Conservation (phyloP, 2,329 filamentous ascomycete species). For the Chaetomium globosum region DNA sequence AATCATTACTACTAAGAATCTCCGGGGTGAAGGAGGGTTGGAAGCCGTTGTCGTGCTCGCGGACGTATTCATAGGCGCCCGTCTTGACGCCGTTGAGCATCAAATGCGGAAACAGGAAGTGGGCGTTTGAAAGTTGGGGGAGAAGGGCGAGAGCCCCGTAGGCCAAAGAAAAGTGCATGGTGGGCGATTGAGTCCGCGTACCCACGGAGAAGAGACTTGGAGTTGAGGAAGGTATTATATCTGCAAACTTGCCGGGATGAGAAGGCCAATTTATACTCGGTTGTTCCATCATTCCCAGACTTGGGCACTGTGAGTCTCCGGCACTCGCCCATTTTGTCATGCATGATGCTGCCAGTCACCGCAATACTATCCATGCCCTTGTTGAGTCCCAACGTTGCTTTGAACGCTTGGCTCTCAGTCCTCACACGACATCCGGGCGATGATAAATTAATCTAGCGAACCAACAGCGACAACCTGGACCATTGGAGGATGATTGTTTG, state of each 20-base stretch:
- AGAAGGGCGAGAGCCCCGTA: constrained; percentile 1
- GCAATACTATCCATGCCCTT: neutral
- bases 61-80: constrained; percentile 1
- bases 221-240: neutral
- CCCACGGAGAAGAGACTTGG: neutral
- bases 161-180: neutral
- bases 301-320: neutral
- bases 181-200: neutral
- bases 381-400: neutral
- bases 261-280: neutral
- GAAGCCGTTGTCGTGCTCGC: constrained; percentile 6
- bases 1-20: neutral
- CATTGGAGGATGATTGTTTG: neutral
- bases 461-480: neutral
- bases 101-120: constrained; percentile 9
- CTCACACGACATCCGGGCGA: neutral
- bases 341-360: too few relatives aligned
- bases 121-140: neutral
- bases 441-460: neutral
- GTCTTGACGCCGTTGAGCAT: constrained; percentile 11
- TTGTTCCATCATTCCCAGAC: neutral
- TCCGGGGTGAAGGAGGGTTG: neutral
- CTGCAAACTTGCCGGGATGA: neutral
- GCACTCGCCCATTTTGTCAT: neutral
- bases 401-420: neutral